Conservation (phyloP, 208 protist species). For the Leishmania amazonensis region DNA sequence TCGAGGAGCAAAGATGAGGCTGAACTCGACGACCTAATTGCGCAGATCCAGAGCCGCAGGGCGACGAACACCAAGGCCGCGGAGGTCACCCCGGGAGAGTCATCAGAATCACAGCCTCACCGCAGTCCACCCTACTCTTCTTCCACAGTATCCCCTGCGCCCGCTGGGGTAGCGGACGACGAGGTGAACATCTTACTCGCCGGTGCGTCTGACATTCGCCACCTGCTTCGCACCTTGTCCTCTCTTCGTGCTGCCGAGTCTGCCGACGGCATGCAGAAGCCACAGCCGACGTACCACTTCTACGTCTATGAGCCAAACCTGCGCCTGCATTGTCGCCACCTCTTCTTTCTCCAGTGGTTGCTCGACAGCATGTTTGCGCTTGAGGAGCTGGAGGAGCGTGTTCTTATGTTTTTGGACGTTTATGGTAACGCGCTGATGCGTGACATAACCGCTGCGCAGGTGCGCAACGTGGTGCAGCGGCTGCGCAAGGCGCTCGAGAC, state of each 20-base stretch:
- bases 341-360: constrained; percentile 92
- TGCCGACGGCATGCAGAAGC: not conserved
- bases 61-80: not conserved
- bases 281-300: constrained; percentile 63
- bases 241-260: constrained; percentile 42
- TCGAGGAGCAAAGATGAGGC: constrained; percentile 24
- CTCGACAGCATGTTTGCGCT: constrained; percentile 88
- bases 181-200: constrained; percentile 66
- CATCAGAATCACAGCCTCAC: not conserved
- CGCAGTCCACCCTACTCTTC: not conserved
- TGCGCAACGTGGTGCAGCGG: constrained; percentile 65
- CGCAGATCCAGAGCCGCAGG: constrained; percentile 24
- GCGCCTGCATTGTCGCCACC: constrained; percentile 80
- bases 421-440: constrained; percentile 82
- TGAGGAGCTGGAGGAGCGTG: constrained; percentile 87
- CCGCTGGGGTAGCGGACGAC: not conserved
- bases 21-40: constrained; percentile 55
- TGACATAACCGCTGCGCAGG: constrained; percentile 78
- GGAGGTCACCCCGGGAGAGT: not conserved
- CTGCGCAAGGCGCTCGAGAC: constrained; percentile 49
- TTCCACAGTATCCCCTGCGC: not conserved
- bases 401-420: constrained; percentile 91
- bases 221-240: constrained; percentile 84
- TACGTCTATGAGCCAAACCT: constrained; percentile 92
- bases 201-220: constrained; percentile 80